These are phyloP conservation scores for Pyrenophora tritici-repentis DNA, from an alignment of 2,329 filamentous ascomycete genomes.

Conservation along the genomic window DNA sequence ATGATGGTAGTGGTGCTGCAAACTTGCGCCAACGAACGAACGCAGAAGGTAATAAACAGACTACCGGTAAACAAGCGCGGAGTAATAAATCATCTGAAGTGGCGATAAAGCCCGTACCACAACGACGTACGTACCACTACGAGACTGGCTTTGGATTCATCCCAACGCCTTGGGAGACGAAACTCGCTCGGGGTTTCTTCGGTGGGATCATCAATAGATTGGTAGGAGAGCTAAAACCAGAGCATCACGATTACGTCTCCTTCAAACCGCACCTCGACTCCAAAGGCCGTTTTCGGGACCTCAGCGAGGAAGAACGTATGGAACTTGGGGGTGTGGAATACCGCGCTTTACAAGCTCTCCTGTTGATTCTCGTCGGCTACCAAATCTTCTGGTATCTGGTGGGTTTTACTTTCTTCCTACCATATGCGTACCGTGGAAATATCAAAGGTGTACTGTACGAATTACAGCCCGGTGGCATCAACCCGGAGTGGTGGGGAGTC, in stretches of 20 bases:
- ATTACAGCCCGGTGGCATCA: constrained; percentile 42
- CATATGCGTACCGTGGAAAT: constrained; percentile 50
- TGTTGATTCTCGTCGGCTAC: constrained; percentile 53
- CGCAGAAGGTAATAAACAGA: neutral
- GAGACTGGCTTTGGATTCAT: constrained; percentile 35
- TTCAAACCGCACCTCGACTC: constrained; percentile 40
- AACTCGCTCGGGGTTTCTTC: constrained; percentile 29
- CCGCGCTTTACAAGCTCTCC: constrained; percentile 54
- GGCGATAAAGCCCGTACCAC: constrained; percentile 18
- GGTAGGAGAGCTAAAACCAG: constrained; percentile 25
- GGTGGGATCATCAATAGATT: constrained; percentile 24
- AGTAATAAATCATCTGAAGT: constrained; percentile 4
- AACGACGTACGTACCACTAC: constrained; percentile 30
- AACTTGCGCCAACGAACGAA: constrained; percentile 9
- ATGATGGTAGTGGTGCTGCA: constrained; percentile 8
- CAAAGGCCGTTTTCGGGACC: constrained; percentile 38
- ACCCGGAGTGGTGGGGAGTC: constrained; percentile 41
- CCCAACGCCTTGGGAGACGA: constrained; percentile 41
- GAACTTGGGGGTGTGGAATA: constrained; percentile 60
- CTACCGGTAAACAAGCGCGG: constrained; percentile 1
- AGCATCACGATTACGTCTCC: constrained; percentile 37
- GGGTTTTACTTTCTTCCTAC: constrained; percentile 55
- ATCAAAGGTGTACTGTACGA: constrained; percentile 49
- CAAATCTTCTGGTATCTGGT: constrained; percentile 45
- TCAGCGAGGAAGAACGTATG: constrained; percentile 51